Base-by-base conservation (phyloP, 169 alveolate species). In the Pseudocohnilembus persalinus region DNA sequence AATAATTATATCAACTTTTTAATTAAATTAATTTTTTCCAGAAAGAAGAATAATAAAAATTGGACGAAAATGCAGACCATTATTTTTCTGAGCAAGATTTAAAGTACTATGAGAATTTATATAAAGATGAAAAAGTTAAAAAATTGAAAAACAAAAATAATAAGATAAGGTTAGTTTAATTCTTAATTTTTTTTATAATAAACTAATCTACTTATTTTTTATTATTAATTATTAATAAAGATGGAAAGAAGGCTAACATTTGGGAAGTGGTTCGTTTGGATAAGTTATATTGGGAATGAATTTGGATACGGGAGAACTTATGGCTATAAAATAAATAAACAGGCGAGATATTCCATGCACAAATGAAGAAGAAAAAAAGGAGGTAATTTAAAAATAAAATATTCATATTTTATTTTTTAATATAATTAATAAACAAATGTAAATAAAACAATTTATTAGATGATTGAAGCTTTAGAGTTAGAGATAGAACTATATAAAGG, bases 241-340 rank as follows among this genome's bases (percentile, higher is more conserved):
- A 68, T 87, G 88, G 88, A 32, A 82, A 24, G 64, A 64, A 87
- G 91, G 91, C 11, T 87, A 87, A 20, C 74, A 75, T 29, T 68
- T 81, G 11, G 91, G 91, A 31, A n/a, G 64, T 29, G 91, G 91
- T 15, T 81, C 91, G 4, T 87, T 87, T 82, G 91, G 91, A 0
- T 31, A 80, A 77, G 91, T 87, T 27, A 75, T 64, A 30, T 73
- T 65, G 74, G 80, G 88, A 35, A 82, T 87, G 88, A 83, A 87
- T 31, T 65, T 35, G 4, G 78, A 76, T 65, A 87, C 91, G 0
- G 92, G 92, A 24, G 68, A 49, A 49, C 68, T 49, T 11, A 49
- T 49, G 68, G 68, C 68, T 49, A 20, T 49, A 49, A 49, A 49
- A 49, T 20, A 49, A 49, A 49, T 49, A 11, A 49, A 20, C 68